These are phyloP conservation scores for Austroboletus novae-zelandiae DNA, from an alignment of 1,284 basidiomycete genomes.

Conservation along the genomic window DNA sequence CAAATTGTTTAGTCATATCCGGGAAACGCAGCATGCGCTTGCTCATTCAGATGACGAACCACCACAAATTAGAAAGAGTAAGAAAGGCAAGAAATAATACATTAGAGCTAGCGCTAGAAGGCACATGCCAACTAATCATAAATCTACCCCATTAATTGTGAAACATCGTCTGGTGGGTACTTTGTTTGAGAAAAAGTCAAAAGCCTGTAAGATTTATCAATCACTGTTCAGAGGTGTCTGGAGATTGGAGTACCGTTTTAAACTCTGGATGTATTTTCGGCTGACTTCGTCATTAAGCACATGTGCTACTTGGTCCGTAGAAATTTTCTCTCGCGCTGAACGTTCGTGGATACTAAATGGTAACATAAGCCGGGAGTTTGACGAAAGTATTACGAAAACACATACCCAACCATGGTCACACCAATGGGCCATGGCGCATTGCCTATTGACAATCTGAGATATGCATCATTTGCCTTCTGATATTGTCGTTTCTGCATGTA, in stretches of 20 bases:
- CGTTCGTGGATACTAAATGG: constrained; percentile 88
- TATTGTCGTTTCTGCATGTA: constrained; percentile 96
- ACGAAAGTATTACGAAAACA: constrained; percentile 14
- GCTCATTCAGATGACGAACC: constrained; percentile 37
- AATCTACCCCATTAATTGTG: constrained; percentile 84
- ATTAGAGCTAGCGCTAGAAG: constrained; percentile 4
- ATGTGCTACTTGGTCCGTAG: constrained; percentile 94
- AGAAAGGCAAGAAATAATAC: constrained; percentile 39
- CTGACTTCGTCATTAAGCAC: constrained; percentile 99
- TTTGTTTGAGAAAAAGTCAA: constrained; percentile 95
- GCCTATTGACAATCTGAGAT: constrained; percentile 94
- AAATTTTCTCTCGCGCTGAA: constrained; percentile 96
- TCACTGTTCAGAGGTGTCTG: background rate
- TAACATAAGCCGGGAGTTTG: constrained; percentile 1
- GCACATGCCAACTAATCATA: constrained; percentile 9
- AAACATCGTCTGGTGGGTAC: constrained; percentile 87
- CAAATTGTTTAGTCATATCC: constrained; percentile 78
- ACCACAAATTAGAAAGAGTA: constrained; percentile 35
- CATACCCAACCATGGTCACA: constrained; percentile 96
- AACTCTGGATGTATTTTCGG: constrained; percentile 96
- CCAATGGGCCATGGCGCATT: constrained; percentile 99
- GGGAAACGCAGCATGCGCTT: constrained; percentile 70
- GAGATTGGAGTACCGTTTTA: constrained; percentile 72
- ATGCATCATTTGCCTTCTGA: constrained; percentile 94
- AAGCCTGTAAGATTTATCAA: constrained; percentile 48